Base-by-base conservation (phyloP, 202 grass and related monocot species). In the Panicum virgatum region DNA sequence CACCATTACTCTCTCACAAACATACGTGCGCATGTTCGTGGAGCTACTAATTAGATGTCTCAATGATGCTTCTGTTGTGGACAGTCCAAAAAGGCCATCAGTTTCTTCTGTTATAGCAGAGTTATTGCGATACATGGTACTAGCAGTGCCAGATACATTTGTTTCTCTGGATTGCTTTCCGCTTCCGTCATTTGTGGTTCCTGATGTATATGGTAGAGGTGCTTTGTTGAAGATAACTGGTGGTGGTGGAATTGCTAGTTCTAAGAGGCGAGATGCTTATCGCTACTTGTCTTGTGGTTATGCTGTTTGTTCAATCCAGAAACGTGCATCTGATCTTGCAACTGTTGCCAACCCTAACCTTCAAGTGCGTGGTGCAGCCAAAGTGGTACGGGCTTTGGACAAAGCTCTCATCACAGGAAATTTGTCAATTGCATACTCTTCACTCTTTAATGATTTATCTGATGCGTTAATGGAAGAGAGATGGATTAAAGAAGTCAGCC, bases 111-210 rank as follows among this genome's bases (percentile, higher is more conserved):
- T 81, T 85, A 81, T 96, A 84, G 91, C 89, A 80, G 89, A 94
- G 86, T 89, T 96, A 73, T 56, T 99, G 53, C 85, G 83, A 48
- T 91, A 96, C 85, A 90, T 99, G 93, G 87, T 96, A 68, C 76
- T 99, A 70, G 76, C 89, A 48, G 96, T 94, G 66, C 96, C 96
- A 16, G 96, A 99, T 88, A 94, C 89, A 43, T 99, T 99, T 87
- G 96, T 99, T 85, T 93, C 96, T 73, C 90, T 94, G 86, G 96
- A 99, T 82, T 99, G 93, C 85, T 94, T 99, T 78, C 96, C 96
- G 85, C 81, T 99, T 45, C 93, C 96, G 50, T 82, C 93, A 18
- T 68, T 58, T 84, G 89, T 96, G 80, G 87, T 69, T 15, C 93
- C 93, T 79, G 96, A 94, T 90, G 66, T 92, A 66, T 78, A 96